Percentiles rank a stretch among this genome's conserved stretches.
These are phyloP conservation scores for Oropetium thomaeum DNA, from an alignment of 176 grass and related monocot genomes.

Conservation along the genomic window DNA sequence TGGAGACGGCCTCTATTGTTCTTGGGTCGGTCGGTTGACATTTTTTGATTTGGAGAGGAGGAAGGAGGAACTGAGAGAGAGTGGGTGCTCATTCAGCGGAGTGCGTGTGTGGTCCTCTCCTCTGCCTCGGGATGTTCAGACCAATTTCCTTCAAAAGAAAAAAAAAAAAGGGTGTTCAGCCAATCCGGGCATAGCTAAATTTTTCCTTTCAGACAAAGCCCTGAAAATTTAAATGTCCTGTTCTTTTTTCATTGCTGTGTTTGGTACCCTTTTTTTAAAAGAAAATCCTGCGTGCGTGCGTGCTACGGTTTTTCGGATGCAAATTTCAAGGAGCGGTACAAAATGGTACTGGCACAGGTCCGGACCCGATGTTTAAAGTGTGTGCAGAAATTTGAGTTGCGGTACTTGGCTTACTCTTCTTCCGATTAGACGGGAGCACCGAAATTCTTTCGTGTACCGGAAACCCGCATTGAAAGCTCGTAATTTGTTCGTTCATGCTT, in stretches of 20 bases:
- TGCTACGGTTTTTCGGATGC: no score
- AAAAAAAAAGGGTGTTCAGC: no score
- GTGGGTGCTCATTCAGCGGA: not conserved
- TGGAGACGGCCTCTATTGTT: constrained; percentile 2
- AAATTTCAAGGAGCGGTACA: no score
- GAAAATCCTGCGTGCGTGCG: no score
- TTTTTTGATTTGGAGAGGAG: no score
- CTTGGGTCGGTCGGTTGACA: constrained; percentile 13
- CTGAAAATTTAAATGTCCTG: no score
- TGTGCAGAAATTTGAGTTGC: constrained; percentile 1
- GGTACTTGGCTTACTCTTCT: not conserved
- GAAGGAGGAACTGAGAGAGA: no score
- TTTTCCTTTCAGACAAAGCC: not conserved
- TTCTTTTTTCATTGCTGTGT: not conserved
- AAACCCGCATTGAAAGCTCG: not conserved
- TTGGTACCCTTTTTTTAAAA: no score
- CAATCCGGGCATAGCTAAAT: not conserved
- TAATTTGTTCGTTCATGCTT: not conserved
- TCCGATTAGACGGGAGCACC: not conserved
- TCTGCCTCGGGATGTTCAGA: not conserved
- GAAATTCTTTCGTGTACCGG: no score
- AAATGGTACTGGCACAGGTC: constrained; percentile 15
- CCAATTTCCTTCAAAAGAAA: no score
- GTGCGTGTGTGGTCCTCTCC: no score
- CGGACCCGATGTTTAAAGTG: not conserved